Base-by-base conservation (phyloP, 345 rosid species). In the Bruguiera sexangula region DNA sequence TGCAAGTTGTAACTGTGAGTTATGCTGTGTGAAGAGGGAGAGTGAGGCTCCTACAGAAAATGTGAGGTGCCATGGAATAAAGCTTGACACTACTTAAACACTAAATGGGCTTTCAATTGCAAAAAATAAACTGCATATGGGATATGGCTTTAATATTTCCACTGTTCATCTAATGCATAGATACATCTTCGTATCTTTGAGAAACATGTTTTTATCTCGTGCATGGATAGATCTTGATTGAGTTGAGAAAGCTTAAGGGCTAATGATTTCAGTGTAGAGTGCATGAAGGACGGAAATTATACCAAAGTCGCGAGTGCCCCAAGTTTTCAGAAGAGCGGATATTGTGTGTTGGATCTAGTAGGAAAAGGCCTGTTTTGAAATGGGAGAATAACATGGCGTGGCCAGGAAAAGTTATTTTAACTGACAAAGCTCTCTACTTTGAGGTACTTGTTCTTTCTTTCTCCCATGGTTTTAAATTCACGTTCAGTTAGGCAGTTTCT, bases 351-450 rank as follows among this genome's bases (percentile, higher is more conserved):
- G 98, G 85, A 65, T 78, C 96, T 67, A 84, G 89, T 86, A 83
- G 85, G 82, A 94, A 94, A 77, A 86, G 82, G 58, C 97, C 98
- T 59, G 98, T 91, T 75, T 85, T 94, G 59, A 91, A 87, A 72
- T 94, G 98, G 98, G 95, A 88, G 71, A 89, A 88, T 73, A 87
- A 88, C 75, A 87, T 88, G 74, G 96, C 93, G 65, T 94, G 97
- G 98, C 98, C 98, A 0, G 97, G 98, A 70, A 91, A 84, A 78
- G 87, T 94, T 68, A 84, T 81, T 66, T 79, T 94, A 79, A 94
- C 98, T 5, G 92, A 94, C 64, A 87, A 78, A 77, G 95, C 98
- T 19, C 87, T 94, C 74, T 91, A 91, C 76, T 94, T 91, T 68
- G 90, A 94, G 98, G 98, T 91, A 86, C 56, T 75, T 56, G 34